A percentile compares a stretch with the other conserved stretches of the same genome.
Conservation (phyloP, 1,139 yeast genomes). For the Scheffersomyces segobiensis region DNA sequence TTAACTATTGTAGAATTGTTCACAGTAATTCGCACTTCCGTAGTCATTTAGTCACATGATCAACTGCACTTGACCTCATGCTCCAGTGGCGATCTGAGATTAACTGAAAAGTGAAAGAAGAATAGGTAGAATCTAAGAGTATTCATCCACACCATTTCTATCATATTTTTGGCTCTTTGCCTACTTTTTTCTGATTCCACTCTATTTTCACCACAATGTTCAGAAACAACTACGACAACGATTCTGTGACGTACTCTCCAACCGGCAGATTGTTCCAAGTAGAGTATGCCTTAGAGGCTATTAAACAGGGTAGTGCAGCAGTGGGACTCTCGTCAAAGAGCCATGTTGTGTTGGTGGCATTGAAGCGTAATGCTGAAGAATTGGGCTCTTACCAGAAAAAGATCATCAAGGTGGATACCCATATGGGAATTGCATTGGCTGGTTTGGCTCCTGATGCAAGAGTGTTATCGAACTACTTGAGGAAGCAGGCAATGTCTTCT, state of each 20-base stretch:
- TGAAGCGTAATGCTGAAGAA: conserved; percentile 95
- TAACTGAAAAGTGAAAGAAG: neutral
- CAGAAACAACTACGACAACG: conserved; percentile 98
- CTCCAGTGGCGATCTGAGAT: neutral
- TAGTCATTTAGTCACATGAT: neutral
- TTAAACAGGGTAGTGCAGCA: conserved; percentile 97
- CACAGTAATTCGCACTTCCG: no score
- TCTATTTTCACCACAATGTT: conserved; percentile 47
- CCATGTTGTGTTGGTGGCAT: conserved; percentile 88
- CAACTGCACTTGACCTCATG: neutral
- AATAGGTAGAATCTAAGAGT: conserved; percentile 2
- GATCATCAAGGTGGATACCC: conserved; percentile 86
- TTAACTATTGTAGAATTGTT: no score
- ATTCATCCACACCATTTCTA: conserved; percentile 1
- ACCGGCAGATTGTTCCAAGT: conserved; percentile 95
- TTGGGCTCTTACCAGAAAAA: conserved; percentile 96
- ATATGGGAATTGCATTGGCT: conserved; percentile 92
- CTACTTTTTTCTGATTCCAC: neutral
- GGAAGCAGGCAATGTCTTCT: conserved; percentile 90
- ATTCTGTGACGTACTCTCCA: conserved; percentile 95
- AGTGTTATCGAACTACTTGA: conserved; percentile 80
- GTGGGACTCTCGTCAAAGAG: conserved; percentile 87
- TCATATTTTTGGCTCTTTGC: neutral
- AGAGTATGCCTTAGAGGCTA: conserved; percentile 96
- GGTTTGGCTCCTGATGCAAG: conserved; percentile 99